Base-by-base conservation (phyloP, 768 basidiomycete species). In the Melanogaster broomeanus region DNA sequence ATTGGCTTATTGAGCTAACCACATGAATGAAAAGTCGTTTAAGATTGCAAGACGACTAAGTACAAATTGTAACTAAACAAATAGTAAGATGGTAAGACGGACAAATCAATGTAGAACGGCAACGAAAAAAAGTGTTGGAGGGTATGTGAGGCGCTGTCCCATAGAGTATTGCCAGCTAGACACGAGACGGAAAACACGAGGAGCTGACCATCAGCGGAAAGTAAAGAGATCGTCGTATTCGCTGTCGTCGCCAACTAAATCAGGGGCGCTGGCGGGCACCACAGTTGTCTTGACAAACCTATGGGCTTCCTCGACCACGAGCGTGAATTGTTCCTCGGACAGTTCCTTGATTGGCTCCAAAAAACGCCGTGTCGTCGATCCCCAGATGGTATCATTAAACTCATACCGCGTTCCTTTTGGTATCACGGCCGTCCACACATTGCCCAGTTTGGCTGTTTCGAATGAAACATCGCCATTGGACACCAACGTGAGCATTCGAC, bases 381-480 rank as follows among this genome's bases (percentile, higher is more conserved):
- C 57, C 53, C 53, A 58, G 52, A 54, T 19, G 11, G n/a, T 28
- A 6, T 55, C 39, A 31, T 51, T 58, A 28, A 58, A 51, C 30
- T 51, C 22, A n/a, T 38, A 54, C 33, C 41, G 48, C 8, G 4
- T 45, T 42, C 51, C 56, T 21, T 57, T 53, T n/a, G 43, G 33
- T 22, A 58, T 52, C 7, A 27, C 18, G 6, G 41, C 18, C 2
- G 40, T 48, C 56, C 56, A 58, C 18, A 41, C 34, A 49, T 50
- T 40, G 25, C 48, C 31, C 13, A 19, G 31, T 10, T 53, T 49
- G 22, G 41, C 33, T 6, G 30, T 21, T 22, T 49, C 16, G 15
- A 53, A 56, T 4, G 8, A 15, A 3, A 56, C 12, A 15, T 51
- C 27, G 28, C 30, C 25, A 25, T 56, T 48, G 8, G 42, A 24